A percentile compares a stretch with the other conserved stretches of the same genome.
Evolutionary conservation across 1,284 basidiomycete species (phyloP).

Genomic region (Leccinum griseonigrum): DNA sequence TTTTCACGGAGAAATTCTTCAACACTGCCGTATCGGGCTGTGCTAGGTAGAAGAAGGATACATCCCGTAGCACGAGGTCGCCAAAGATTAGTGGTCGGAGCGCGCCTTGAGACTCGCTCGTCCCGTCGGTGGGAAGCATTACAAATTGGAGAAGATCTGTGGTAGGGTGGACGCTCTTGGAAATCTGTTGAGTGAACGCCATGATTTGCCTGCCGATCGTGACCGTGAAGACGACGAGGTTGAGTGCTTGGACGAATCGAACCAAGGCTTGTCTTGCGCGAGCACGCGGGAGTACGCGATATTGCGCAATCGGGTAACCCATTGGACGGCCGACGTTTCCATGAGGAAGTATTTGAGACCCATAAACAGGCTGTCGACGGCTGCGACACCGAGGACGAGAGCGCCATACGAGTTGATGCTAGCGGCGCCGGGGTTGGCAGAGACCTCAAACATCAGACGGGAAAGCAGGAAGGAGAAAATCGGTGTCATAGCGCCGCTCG

Average conservation of each 20-base stretch:
- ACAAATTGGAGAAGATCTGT: slow-evolving; percentile 74
- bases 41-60: slow-evolving; percentile 82
- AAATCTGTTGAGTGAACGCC: slow-evolving; percentile 80
- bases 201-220: slow-evolving; percentile 90
- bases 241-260: slow-evolving; percentile 85
- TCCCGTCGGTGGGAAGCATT: slow-evolving; percentile 51
- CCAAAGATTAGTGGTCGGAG: slow-evolving; percentile 70
- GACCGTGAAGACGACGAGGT: slow-evolving; percentile 91
- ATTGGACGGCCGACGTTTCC: slow-evolving; percentile 72
- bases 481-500: slow-evolving; percentile 83
- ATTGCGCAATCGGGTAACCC: slow-evolving; percentile 72
- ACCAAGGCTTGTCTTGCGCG: slow-evolving; percentile 88
- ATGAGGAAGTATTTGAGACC: slow-evolving; percentile 77
- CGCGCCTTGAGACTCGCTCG: slow-evolving; percentile 67
- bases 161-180: slow-evolving; percentile 79
- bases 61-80: slow-evolving; percentile 64
- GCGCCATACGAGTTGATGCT: slow-evolving; percentile 69
- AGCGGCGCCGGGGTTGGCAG: slow-evolving; percentile 62
- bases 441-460: slow-evolving; percentile 77
- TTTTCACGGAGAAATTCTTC: slow-evolving; percentile 25
- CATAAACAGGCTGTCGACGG: slow-evolving; percentile 71
- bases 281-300: slow-evolving; percentile 63
- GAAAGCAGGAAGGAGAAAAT: slow-evolving; percentile 91
- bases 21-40: slow-evolving; percentile 75
- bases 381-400: slow-evolving; percentile 72